Evolutionary conservation across 176 grass and related monocot genomes (phyloP), one percentile per base, ranked within the genome.

Genomic region (Aegilops umbellulata): DNA sequence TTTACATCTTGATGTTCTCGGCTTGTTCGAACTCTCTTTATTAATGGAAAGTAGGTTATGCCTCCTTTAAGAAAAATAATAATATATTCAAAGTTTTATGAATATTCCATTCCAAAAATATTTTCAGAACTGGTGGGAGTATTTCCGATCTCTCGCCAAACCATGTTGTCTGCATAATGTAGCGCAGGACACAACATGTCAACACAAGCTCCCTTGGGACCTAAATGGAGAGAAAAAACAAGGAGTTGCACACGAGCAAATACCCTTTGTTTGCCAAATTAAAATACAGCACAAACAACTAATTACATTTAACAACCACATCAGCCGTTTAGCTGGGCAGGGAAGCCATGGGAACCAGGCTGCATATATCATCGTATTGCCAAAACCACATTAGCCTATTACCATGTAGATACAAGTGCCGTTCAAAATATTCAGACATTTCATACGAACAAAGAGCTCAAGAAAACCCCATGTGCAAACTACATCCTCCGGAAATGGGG

Each of bases 261-360:
- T 14, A 84, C 62, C 42, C 4, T 65, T 60, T 41, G 82, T 89
- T 76, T 81, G 64, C 1, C 36, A 61, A 88, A 79, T 20, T 10
- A 24, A 63, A 80, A 76, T 66, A 87, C 47, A 76, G 75, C 80
- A 82, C 49, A 80, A 1, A 62, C 42, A 86, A 66, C 31, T 88
- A 90, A 78, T 86, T 88, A 90, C 91, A 90, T 9, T 88, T 85
- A 20, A 47, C 64, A 90, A 60, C 66, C 23, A 69, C 51, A 68
- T 79, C 46, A 32, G 66, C 20, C 23, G 41, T 36, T 67, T 62
- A 66, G 71, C 27, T 74, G 78, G 35, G 55, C 62, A 79, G 39
- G 73, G 7, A 67, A 65, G 81, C 62, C 14, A 77, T 69, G 80
- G 19, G 23, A 69, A 88, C 68, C 29, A 80, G 38, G 74, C 46